A percentile compares a stretch with the other conserved stretches of the same genome.
phyloP scores from a whole-genome alignment of 1,284 basidiomycete genomes.

The Mycena citricolor region DNA sequence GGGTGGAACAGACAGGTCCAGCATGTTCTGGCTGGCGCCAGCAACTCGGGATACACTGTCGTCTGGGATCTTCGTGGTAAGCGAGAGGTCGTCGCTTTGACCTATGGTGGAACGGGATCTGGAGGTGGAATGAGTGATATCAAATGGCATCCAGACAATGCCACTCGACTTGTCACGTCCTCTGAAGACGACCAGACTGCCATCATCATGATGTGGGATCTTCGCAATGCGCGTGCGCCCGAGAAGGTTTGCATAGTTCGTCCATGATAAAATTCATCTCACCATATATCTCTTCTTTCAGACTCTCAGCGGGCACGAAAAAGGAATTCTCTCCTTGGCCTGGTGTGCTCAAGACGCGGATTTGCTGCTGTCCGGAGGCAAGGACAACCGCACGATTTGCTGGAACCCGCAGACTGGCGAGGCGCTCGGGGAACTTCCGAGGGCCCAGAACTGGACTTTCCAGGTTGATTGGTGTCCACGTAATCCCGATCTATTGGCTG shows the following conservation, averaged over 20 bases:
- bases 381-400: slow-evolving; percentile 93
- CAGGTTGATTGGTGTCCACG: slow-evolving; percentile 96
- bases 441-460: slow-evolving; percentile 96
- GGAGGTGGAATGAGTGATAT: slow-evolving; percentile 94
- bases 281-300: slow-evolving; percentile 31
- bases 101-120: slow-evolving; percentile 85
- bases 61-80: slow-evolving; percentile 96
- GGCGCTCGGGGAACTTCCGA: slow-evolving; percentile 92
- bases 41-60: slow-evolving; percentile 92
- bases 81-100: slow-evolving; percentile 89
- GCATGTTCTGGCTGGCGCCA: slow-evolving; percentile 92
- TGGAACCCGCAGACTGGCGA: slow-evolving; percentile 96
- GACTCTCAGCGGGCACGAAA: slow-evolving; percentile 94
- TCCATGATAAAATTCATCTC: slow-evolving; percentile 3
- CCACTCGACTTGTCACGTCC: slow-evolving; percentile 90
- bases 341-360: slow-evolving; percentile 98
- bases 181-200: slow-evolving; percentile 96
- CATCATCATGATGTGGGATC: slow-evolving; percentile 98
- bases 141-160: slow-evolving; percentile 97
- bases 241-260: slow-evolving; percentile 64
- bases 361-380: slow-evolving; percentile 90
- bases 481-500: slow-evolving; percentile 90
- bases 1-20: slow-evolving; percentile 97
- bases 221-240: slow-evolving; percentile 94
- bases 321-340: slow-evolving; percentile 90